A percentile compares a stretch with the other conserved stretches of the same genome.
phyloP scores from a whole-genome alignment of 225 moss, liverwort and hornwort species.

The Thuidium tamariscinum region DNA sequence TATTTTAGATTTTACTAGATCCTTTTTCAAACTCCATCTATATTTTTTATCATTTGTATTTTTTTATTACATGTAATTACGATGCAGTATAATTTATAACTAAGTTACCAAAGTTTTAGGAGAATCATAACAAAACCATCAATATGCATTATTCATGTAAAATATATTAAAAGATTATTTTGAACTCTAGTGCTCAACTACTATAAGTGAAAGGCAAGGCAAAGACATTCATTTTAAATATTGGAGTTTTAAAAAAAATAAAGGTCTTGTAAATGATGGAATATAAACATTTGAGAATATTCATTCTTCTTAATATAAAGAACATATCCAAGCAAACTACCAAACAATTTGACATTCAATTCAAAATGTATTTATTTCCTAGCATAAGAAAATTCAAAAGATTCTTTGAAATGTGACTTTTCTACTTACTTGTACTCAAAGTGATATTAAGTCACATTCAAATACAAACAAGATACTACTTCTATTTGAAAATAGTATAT shows the following conservation, averaged over 20 bases:
- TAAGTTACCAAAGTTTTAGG: background rate
- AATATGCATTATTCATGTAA: no score
- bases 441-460: no score
- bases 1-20: background rate
- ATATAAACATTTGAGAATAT: background rate
- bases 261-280: background rate
- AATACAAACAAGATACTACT: no score
- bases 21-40: rapidly evolving
- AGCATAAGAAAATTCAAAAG: background rate
- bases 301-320: rapidly evolving
- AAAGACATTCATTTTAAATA: rapidly evolving
- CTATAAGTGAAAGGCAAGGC: rapidly evolving
- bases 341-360: background rate
- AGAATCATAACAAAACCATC: no score
- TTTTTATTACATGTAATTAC: background rate
- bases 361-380: background rate
- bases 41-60: rapidly evolving
- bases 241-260: rapidly evolving
- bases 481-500: no score
- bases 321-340: background rate
- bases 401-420: background rate
- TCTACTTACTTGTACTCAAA: background rate
- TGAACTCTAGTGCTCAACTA: no score
- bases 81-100: background rate
- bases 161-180: background rate